phyloP scores from a whole-genome alignment of 1,284 basidiomycete species.

The Pterula multifida region DNA sequence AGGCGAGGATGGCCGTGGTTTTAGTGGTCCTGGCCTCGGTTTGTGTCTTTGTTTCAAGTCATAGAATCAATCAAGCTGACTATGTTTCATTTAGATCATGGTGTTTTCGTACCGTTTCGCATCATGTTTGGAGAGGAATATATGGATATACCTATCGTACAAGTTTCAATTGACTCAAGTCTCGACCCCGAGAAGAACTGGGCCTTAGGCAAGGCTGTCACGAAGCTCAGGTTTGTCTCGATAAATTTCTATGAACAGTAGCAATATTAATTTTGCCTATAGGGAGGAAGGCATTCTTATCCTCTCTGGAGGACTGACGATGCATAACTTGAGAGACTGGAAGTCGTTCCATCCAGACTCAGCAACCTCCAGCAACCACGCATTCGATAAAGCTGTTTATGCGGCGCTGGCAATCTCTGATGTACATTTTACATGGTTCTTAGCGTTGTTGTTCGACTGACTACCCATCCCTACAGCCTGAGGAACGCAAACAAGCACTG shows the following conservation, averaged over 20 bases:
- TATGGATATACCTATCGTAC: conserved; percentile 47
- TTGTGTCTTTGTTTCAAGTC: neutral
- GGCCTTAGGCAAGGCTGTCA: conserved; percentile 50
- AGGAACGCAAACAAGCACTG: conserved; percentile 30
- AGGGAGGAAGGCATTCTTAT: conserved; percentile 56
- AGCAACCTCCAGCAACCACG: conserved; percentile 33
- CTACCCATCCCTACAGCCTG: conserved; percentile 18
- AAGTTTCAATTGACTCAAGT: conserved; percentile 58
- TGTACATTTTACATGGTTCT: conserved; percentile 22
- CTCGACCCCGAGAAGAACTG: conserved; percentile 52
- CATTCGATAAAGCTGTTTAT: conserved; percentile 49
- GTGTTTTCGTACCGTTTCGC: conserved; percentile 66
- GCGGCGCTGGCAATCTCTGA: conserved; percentile 37
- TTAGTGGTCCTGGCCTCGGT: conserved; percentile 38
- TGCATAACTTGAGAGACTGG: conserved; percentile 56
- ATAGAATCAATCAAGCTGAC: conserved; percentile 12
- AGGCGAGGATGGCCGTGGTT: conserved; percentile 59
- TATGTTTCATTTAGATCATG: conserved; percentile 41
- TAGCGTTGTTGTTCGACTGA: conserved; percentile 11
- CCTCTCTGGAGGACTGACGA: conserved; percentile 56
- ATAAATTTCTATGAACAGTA: no score
- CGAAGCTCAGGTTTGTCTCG: conserved; percentile 34
- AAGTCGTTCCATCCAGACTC: conserved; percentile 37
- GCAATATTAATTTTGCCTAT: conserved; percentile 6
- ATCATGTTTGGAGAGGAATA: conserved; percentile 64